Percentiles rank a stretch among this genome's conserved stretches.
phyloP scores from a whole-genome alignment of 768 basidiomycete species.

The Hypsizygus marmoreus region DNA sequence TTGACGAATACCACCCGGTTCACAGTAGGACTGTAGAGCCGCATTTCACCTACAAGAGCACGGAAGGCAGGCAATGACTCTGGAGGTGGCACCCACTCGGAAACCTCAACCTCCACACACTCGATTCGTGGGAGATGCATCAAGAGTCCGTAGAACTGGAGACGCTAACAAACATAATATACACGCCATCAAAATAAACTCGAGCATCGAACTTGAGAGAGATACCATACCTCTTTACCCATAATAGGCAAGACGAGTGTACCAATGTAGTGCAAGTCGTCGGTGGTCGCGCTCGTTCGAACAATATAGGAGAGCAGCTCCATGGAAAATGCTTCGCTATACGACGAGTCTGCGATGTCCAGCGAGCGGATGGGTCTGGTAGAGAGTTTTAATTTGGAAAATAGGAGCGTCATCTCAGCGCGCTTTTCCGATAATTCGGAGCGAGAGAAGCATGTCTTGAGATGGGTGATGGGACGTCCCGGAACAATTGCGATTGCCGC shows the following conservation, averaged over 20 bases:
- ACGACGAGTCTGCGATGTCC: slow-evolving; percentile 64
- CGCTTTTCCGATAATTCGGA: slow-evolving; percentile 50
- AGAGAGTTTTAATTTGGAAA: slow-evolving; percentile 48
- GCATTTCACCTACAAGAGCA: slow-evolving; percentile 60
- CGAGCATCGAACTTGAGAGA: slow-evolving; percentile 7
- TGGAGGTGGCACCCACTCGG: slow-evolving; percentile 65
- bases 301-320: slow-evolving; percentile 50
- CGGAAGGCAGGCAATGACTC: slow-evolving; percentile 52
- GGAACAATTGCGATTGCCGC: slow-evolving; percentile 60
- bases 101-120: slow-evolving; percentile 64
- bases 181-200: slow-evolving; percentile 7
- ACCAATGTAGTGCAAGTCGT: slow-evolving; percentile 58
- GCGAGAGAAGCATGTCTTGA: slow-evolving; percentile 71
- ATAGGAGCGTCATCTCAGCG: slow-evolving; percentile 49
- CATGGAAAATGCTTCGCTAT: slow-evolving; percentile 54
- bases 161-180: slow-evolving; percentile 41
- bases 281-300: slow-evolving; percentile 30
- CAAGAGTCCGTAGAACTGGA: slow-evolving; percentile 61
- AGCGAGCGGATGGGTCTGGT: slow-evolving; percentile 49
- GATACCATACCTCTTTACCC: slow-evolving; percentile 48
- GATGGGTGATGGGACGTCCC: slow-evolving; percentile 55
- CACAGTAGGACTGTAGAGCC: slow-evolving; percentile 58
- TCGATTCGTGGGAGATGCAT: slow-evolving; percentile 52
- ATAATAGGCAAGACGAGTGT: slow-evolving; percentile 64
- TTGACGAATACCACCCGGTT: slow-evolving; percentile 59